These are phyloP conservation scores for Marasmius sp. DNA, from an alignment of 1,284 basidiomycete species.

Conservation along the genomic window DNA sequence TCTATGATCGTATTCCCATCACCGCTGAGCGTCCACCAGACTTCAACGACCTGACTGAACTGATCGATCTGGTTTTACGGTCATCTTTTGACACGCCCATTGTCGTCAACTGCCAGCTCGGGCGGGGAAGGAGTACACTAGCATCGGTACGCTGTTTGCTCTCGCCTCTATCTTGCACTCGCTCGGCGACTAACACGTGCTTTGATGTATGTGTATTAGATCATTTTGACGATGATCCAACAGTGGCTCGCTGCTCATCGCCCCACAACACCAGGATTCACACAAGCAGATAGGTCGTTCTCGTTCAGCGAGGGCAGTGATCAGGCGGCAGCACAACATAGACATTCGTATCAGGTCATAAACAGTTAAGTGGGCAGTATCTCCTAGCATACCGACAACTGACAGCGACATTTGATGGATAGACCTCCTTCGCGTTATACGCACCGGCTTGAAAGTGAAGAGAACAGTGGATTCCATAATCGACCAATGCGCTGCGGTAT, in stretches of 20 bases:
- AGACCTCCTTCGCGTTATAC: constrained; percentile 92
- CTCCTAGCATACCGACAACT: not conserved
- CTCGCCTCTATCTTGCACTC: not conserved
- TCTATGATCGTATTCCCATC: constrained; percentile 88
- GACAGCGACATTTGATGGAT: constrained; percentile 2
- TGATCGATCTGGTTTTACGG: constrained; percentile 84
- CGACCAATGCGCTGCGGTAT: constrained; percentile 82
- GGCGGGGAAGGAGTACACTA: constrained; percentile 90
- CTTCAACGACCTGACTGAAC: constrained; percentile 66
- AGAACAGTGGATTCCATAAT: constrained; percentile 89
- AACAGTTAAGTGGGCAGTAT: constrained; percentile 57
- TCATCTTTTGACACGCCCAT: constrained; percentile 77
- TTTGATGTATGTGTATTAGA: constrained; percentile 38
- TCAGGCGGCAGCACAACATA: constrained; percentile 31
- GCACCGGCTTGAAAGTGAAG: constrained; percentile 88
- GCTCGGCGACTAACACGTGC: not conserved
- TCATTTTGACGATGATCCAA: constrained; percentile 85
- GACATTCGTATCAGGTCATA: constrained; percentile 77
- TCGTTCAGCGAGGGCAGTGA: constrained; percentile 32
- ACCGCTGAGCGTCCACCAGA: constrained; percentile 81
- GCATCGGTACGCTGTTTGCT: constrained; percentile 66
- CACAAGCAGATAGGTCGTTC: not conserved
- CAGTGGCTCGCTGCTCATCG: constrained; percentile 72
- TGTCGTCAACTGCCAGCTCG: constrained; percentile 96
- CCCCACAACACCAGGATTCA: constrained; percentile 26